Base-by-base conservation (phyloP, 2,329 filamentous ascomycete species). In the Xylaria sp. region DNA sequence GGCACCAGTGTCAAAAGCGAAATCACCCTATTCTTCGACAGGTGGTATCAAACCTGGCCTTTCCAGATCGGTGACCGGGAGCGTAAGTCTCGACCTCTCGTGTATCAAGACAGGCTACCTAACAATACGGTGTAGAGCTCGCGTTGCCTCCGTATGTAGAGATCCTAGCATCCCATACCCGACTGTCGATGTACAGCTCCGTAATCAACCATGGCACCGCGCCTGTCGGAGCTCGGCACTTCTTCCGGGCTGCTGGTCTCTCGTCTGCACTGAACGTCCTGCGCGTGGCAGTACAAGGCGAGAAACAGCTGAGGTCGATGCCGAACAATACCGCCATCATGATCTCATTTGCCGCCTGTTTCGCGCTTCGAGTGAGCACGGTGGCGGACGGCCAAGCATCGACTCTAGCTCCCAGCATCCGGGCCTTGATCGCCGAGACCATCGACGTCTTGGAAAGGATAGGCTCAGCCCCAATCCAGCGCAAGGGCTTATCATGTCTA, bases 251-350 rank as follows among this genome's bases (percentile, higher is more conserved):
- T 0, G 88, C 87, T 0, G 86, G 87, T 1, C 77, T 91, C 0
- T 89, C 87, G 0, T 88, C 87, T 0, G 86, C 88, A 0, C 71
- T 91, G n/a, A 90, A 89, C 53, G 88, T 91, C 4, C 82, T 91
- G 77, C 83, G 88, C 19, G 86, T 85, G 1, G 87, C 87, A 0
- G 88, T 90, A 5, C 87, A 90, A 68, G 87, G 87, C 29, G 88
- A 91, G 65, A 75, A 78, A 0, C 81, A 87, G 56, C 77, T 91
- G 0, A 85, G 85, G 50, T 90, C 87, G 0, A 91, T 91, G 87
- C 88, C 88, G 0, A 91, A 91, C 69, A 91, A 91, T 62, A 90
- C 88, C 0, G 83, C 87, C 50, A 89, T 90, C 59, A 91, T 91
- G 88, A 89, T 91, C 11, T 88, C 87, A 1, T 90, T 90, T 59